A percentile compares a stretch with the other conserved stretches of the same genome.
Conservation (phyloP, 192 early-diverging fungal genomes). For the Globomyces pollinis-pini region DNA sequence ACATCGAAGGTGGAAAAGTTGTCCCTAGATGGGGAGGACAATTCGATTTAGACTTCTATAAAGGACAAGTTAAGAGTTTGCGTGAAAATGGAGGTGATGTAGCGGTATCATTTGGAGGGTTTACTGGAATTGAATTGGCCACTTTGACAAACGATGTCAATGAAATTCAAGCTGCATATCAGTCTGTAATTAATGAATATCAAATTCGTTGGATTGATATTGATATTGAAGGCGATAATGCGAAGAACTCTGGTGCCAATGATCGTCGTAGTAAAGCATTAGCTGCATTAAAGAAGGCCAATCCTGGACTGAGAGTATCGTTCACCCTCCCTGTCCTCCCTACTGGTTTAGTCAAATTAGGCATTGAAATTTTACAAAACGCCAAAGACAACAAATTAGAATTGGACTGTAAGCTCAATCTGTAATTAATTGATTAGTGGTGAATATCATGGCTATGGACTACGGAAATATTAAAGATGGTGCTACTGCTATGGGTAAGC, state of each 20-base stretch:
- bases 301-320: conserved; percentile 18
- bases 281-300: conserved; percentile 15
- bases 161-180: conserved; percentile 21
- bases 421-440: too few species aligned
- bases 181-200: conserved; percentile 30
- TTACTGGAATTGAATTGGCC: conserved; percentile 10
- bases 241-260: conserved; percentile 15
- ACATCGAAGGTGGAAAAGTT: not conserved
- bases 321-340: conserved; percentile 33
- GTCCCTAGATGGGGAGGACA: conserved; percentile 3
- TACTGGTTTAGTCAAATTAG: conserved; percentile 17
- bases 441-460: conserved; percentile 46
- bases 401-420: conserved; percentile 17
- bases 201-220: conserved; percentile 29
- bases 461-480: conserved; percentile 22
- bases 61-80: conserved; percentile 14
- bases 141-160: conserved; percentile 15
- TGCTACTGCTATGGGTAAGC: conserved; percentile 30
- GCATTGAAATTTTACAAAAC: conserved; percentile 16
- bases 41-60: conserved; percentile 1
- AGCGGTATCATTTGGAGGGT: conserved; percentile 39
- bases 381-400: conserved; percentile 16
- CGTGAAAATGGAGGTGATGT: conserved; percentile 32
- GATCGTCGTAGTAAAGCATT: conserved; percentile 31
- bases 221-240: conserved; percentile 36